A percentile compares a stretch with the other conserved stretches of the same genome.
Evolutionary conservation across 2,329 filamentous ascomycete genomes (phyloP).

Genomic region (Aspergillus hiratsukae): DNA sequence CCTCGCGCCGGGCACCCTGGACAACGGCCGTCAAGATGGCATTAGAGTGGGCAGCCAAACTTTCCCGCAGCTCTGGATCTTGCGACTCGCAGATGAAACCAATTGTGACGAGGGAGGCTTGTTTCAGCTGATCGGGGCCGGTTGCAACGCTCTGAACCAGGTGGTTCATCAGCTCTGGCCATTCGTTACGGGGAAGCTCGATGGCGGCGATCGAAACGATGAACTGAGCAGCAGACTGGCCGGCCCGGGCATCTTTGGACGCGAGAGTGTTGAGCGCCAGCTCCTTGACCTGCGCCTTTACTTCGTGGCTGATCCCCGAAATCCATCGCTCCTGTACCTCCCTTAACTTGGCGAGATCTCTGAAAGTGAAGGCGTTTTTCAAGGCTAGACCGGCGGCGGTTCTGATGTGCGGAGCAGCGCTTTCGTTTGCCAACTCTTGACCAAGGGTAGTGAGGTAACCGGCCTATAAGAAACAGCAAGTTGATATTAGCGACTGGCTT

Average conservation of each 20-base stretch:
- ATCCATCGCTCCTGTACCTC: slow-evolving; percentile 94
- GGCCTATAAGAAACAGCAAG: slow-evolving; percentile 54
- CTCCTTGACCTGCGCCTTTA: slow-evolving; percentile 84
- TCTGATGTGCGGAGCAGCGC: slow-evolving; percentile 76
- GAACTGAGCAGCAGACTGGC: slow-evolving; percentile 87
- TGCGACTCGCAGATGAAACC: slow-evolving; percentile 98
- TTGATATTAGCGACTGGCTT: slow-evolving; percentile 18
- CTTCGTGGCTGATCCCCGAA: slow-evolving; percentile 70
- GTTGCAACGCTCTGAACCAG: slow-evolving; percentile 90
- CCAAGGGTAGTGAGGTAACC: slow-evolving; percentile 90
- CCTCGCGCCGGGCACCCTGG: slow-evolving; percentile 94
- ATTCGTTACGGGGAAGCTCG: slow-evolving; percentile 88
- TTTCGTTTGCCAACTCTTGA: slow-evolving; percentile 89
- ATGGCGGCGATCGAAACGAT: slow-evolving; percentile 92
- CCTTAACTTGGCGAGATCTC: slow-evolving; percentile 80
- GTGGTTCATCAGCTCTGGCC: slow-evolving; percentile 82
- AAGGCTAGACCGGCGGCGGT: slow-evolving; percentile 91
- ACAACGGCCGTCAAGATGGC: slow-evolving; percentile 97
- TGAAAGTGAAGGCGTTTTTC: slow-evolving; percentile 96
- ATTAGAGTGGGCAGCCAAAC: slow-evolving; percentile 83
- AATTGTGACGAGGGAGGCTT: slow-evolving; percentile 90
- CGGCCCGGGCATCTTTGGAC: slow-evolving; percentile 75
- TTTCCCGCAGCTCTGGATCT: slow-evolving; percentile 76
- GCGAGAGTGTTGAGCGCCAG: slow-evolving; percentile 82
- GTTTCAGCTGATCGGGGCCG: slow-evolving; percentile 83